Conservation (phyloP, 2,329 filamentous ascomycete species). For the Exophiala spinifera region DNA sequence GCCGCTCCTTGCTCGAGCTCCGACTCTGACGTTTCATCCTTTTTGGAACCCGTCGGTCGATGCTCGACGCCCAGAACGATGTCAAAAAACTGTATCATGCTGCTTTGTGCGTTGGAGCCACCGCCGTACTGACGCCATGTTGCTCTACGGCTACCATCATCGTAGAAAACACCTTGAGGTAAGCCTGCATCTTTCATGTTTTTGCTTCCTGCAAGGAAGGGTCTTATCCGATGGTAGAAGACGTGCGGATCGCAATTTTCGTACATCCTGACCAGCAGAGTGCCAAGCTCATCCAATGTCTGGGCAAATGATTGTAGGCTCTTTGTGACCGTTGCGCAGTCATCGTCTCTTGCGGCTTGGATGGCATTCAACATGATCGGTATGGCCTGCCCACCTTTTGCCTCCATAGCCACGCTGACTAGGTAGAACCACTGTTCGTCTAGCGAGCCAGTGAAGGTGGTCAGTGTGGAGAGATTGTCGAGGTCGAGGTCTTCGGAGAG, state of each 20-base stretch:
- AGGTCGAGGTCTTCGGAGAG: constrained; percentile 77
- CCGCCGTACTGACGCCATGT: constrained; percentile 82
- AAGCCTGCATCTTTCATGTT: constrained; percentile 96
- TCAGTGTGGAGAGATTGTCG: constrained; percentile 81
- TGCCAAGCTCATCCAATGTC: constrained; percentile 77
- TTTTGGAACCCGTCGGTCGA: constrained; percentile 74
- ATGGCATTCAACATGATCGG: constrained; percentile 88
- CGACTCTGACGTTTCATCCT: constrained; percentile 40
- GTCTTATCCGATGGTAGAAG: constrained; percentile 95
- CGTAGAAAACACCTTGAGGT: constrained; percentile 82
- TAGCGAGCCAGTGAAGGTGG: constrained; percentile 87
- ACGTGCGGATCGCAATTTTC: constrained; percentile 91
- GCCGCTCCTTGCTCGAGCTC: constrained; percentile 47
- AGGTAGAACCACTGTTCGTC: constrained; percentile 99
- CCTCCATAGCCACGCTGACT: constrained; percentile 92
- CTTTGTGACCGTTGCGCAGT: constrained; percentile 68
- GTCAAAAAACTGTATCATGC: constrained; percentile 96
- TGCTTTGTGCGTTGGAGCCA: constrained; percentile 95
- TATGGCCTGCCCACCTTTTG: constrained; percentile 80
- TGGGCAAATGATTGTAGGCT: constrained; percentile 82
- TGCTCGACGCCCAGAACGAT: constrained; percentile 86
- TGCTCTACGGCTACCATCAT: constrained; percentile 67
- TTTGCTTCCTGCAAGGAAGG: constrained; percentile 92
- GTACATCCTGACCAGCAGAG: constrained; percentile 81
- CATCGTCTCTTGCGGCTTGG: constrained; percentile 67